A percentile compares a stretch with the other conserved stretches of the same genome.
Conservation (phyloP, 192 early-diverging fungal species). For the Coemansia guatemalensis region DNA sequence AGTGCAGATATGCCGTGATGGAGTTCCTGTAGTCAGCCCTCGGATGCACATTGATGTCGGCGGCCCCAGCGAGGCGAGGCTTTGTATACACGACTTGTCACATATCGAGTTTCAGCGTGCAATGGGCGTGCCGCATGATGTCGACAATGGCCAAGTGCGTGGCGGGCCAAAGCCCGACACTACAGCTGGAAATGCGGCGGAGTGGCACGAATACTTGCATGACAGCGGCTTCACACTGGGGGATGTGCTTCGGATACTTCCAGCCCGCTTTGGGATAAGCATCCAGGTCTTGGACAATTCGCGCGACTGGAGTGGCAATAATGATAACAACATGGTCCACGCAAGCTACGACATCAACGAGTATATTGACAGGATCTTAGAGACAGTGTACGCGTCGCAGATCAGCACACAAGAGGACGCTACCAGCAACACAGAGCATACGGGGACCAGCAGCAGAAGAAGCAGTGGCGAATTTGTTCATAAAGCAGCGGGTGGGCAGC, state of each 20-base stretch:
- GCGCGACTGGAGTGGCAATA: conserved; percentile 58
- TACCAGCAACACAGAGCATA: conserved; percentile 54
- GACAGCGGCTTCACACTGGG: conserved; percentile 43
- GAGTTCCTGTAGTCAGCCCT: conserved; percentile 82
- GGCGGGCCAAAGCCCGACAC: conserved; percentile 15
- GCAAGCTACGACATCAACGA: conserved; percentile 70
- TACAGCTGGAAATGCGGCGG: conserved; percentile 22
- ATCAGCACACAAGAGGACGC: not conserved
- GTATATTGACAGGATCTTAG: conserved; percentile 86
- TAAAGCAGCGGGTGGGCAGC: conserved; percentile 11
- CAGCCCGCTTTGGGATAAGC: conserved; percentile 73
- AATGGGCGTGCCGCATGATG: not conserved
- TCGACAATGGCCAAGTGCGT: not conserved
- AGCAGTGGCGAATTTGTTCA: conserved; percentile 10
- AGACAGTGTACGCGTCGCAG: conserved; percentile 68
- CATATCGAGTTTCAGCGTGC: conserved; percentile 52
- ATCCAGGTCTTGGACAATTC: conserved; percentile 91
- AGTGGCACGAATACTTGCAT: conserved; percentile 41
- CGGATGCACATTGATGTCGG: conserved; percentile 47
- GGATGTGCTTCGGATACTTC: conserved; percentile 56
- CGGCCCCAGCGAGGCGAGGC: conserved; percentile 25
- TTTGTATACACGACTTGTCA: conserved; percentile 48
- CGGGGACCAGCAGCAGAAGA: conserved; percentile 10
- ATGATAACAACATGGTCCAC: conserved; percentile 31
- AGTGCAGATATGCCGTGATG: conserved; percentile 87